Conservation (phyloP, 345 rosid species). For the Murraya koenigii region DNA sequence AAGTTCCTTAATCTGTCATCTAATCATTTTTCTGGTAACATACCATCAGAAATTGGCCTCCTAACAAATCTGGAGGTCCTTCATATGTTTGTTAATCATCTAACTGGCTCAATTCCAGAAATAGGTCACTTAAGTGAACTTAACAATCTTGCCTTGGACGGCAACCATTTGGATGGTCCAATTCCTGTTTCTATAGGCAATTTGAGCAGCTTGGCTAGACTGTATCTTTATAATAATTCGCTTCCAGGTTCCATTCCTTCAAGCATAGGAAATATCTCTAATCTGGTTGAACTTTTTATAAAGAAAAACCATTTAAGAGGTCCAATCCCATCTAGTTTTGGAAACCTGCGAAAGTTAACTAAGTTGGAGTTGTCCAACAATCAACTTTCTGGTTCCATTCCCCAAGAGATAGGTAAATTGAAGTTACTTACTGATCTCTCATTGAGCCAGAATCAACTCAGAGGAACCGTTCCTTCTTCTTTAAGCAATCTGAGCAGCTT, state of each 20-base stretch:
- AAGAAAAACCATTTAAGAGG: slow-evolving; percentile 26
- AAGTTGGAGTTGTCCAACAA: slow-evolving; percentile 20
- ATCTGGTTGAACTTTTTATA: slow-evolving; percentile 18
- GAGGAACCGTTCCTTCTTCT: slow-evolving; percentile 27
- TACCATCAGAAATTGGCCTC: slow-evolving; percentile 24
- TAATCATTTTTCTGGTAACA: slow-evolving; percentile 16
- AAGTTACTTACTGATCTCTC: slow-evolving; percentile 13
- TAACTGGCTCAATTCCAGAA: slow-evolving; percentile 24
- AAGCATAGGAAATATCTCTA: slow-evolving; percentile 19
- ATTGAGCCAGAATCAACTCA: slow-evolving; percentile 16
- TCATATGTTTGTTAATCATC: slow-evolving; percentile 10
- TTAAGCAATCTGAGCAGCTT: slow-evolving; percentile 17
- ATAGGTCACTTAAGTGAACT: slow-evolving; percentile 1
- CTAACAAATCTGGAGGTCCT: slow-evolving; percentile 18
- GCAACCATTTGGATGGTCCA: slow-evolving; percentile 1
- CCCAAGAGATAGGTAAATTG: slow-evolving; percentile 31
- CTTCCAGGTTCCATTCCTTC: slow-evolving; percentile 25
- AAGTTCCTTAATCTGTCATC: slow-evolving; percentile 17
- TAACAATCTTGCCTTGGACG: neutral
- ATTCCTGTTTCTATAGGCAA: slow-evolving; percentile 15
- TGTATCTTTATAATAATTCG: slow-evolving; percentile 22
- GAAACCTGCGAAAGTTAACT: slow-evolving; percentile 20
- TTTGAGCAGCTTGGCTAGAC: slow-evolving; percentile 4
- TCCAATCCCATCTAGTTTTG: slow-evolving; percentile 26
- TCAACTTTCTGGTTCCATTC: slow-evolving; percentile 31